phyloP scores from a whole-genome alignment of 75 land plant species.

The Cunninghamia lanceolata region DNA sequence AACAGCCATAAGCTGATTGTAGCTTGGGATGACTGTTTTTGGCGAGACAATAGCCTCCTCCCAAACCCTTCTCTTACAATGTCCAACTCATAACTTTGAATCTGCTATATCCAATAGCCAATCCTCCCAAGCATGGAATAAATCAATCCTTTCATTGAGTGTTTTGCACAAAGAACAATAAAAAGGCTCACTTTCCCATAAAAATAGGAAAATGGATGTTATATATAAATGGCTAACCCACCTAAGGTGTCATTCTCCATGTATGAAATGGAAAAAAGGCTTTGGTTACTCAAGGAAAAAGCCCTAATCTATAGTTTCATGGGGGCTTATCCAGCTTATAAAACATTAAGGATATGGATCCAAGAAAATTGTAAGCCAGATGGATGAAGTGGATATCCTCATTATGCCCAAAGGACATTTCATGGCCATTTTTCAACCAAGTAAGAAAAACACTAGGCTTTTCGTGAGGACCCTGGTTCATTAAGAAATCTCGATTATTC shows the following conservation, averaged over 20 bases:
- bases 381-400: neutral
- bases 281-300: neutral
- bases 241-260: neutral
- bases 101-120: neutral
- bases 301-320: neutral
- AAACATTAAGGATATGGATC: neutral
- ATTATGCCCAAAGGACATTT: neutral
- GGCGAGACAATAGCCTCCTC: neutral
- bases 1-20: neutral
- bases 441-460: neutral
- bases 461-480: neutral
- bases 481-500: too few relatives aligned
- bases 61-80: neutral
- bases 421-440: neutral
- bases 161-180: neutral
- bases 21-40: neutral
- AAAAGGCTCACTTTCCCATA: neutral
- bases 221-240: neutral
- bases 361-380: neutral
- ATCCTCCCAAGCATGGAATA: neutral
- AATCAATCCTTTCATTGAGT: neutral
- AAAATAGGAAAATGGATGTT: neutral
- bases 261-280: neutral
- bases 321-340: neutral
- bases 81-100: neutral